Conservation (phyloP, 129 eudicot genomes). For the Dittrichia graveolens region DNA sequence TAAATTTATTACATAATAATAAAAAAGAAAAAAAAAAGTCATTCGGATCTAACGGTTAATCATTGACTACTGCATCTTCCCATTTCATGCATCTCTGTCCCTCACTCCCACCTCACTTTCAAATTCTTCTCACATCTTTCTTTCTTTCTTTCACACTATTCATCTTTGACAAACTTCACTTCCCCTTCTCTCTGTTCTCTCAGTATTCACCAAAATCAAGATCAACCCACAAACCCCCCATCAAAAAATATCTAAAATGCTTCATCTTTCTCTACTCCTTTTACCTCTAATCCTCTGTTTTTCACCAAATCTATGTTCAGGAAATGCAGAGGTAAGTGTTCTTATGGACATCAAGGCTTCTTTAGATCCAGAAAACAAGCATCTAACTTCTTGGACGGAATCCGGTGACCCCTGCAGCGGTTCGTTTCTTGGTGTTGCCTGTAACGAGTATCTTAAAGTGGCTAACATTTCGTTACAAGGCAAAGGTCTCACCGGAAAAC, state of each 20-base stretch:
- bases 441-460: slow-evolving; percentile 78
- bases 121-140: slow-evolving; percentile 42
- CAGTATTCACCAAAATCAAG: background rate
- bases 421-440: slow-evolving; percentile 74
- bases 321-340: slow-evolving; percentile 67
- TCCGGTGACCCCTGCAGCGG: slow-evolving; percentile 85
- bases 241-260: slow-evolving; percentile 14
- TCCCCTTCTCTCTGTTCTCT: background rate
- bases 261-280: slow-evolving; percentile 10
- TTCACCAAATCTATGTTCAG: slow-evolving; percentile 18
- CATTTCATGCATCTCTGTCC: slow-evolving; percentile 32
- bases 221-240: background rate
- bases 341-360: slow-evolving; percentile 78
- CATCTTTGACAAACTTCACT: background rate
- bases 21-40: slow-evolving; percentile 8
- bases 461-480: slow-evolving; percentile 79
- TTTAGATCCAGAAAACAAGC: slow-evolving; percentile 78
- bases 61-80: slow-evolving; percentile 29
- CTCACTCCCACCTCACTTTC: slow-evolving; percentile 21
- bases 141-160: slow-evolving; percentile 8
- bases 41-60: slow-evolving; percentile 23
- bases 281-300: slow-evolving; percentile 15
- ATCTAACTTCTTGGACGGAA: slow-evolving; percentile 63
- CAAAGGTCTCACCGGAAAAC: slow-evolving; percentile 67
- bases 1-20: background rate